Conservation (phyloP, 2,329 filamentous ascomycete genomes). For the Cryphonectria japonica region DNA sequence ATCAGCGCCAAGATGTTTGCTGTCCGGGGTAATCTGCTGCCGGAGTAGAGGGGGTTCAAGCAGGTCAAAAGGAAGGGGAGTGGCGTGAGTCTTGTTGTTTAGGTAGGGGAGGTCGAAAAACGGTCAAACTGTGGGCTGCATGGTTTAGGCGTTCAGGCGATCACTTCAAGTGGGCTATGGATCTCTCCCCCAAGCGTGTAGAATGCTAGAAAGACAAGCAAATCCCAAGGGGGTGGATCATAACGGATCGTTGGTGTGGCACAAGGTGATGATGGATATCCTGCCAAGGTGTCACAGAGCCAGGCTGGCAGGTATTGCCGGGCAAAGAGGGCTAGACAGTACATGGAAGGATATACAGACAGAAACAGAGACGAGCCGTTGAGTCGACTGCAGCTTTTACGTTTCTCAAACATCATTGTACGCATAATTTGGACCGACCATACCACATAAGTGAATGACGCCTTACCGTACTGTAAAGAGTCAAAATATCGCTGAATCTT, state of each 20-base stretch:
- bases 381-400: not conserved
- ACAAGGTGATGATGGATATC: not conserved
- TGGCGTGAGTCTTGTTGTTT: not conserved
- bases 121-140: conserved; percentile 23
- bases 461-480: not conserved
- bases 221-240: not conserved
- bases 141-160: conserved; percentile 25
- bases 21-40: conserved; percentile 72
- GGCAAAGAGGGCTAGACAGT: conserved; percentile 8
- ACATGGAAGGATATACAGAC: conserved; percentile 1
- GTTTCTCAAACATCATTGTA: not conserved
- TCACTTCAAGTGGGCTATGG: conserved; percentile 11
- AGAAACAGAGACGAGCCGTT: not conserved
- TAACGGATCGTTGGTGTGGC: not conserved
- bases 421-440: not conserved
- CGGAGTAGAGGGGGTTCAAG: conserved; percentile 48
- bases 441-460: not conserved
- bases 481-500: not conserved
- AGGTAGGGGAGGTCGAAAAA: not conserved
- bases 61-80: not conserved
- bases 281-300: not conserved
- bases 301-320: not conserved
- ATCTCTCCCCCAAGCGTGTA: not conserved
- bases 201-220: not conserved
- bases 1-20: conserved; percentile 98